These are phyloP conservation scores for Hypoxylon sp. DNA, from an alignment of 2,329 filamentous ascomycete species.

Conservation along the genomic window DNA sequence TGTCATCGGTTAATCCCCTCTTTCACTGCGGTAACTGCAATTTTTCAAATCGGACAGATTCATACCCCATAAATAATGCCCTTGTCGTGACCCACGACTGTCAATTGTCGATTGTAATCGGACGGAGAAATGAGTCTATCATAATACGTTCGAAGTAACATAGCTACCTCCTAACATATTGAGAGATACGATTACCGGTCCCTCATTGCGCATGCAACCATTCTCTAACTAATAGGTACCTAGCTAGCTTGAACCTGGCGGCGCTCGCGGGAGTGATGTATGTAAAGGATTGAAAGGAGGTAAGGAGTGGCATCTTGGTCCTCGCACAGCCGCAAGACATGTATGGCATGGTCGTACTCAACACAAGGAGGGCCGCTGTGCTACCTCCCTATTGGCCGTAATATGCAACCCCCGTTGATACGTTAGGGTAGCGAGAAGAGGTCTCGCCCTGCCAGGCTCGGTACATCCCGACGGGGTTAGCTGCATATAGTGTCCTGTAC, in stretches of 20 bases:
- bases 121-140: conserved; percentile 23
- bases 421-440: conserved; percentile 20
- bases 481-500: conserved; percentile 36
- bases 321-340: conserved; percentile 30
- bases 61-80: not conserved
- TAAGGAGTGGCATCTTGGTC: conserved; percentile 10
- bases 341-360: conserved; percentile 7
- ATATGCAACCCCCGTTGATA: conserved; percentile 14
- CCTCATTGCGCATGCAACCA: conserved; percentile 22
- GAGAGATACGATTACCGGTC: conserved; percentile 24
- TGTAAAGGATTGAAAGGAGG: conserved; percentile 10
- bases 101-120: conserved; percentile 25
- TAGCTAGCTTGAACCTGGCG: conserved; percentile 21
- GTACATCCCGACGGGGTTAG: conserved; percentile 46
- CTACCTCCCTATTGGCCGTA: conserved; percentile 5
- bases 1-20: not conserved
- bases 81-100: not conserved
- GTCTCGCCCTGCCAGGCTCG: conserved; percentile 42
- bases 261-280: conserved; percentile 7
- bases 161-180: not conserved
- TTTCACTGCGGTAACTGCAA: not conserved
- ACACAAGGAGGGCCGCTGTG: not conserved
- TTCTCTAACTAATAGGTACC: conserved; percentile 15
- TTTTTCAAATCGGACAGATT: conserved; percentile 4
- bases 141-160: conserved; percentile 9